Conservation (phyloP, 441 rosid genomes). For the Pelargonium citronellum region DNA sequence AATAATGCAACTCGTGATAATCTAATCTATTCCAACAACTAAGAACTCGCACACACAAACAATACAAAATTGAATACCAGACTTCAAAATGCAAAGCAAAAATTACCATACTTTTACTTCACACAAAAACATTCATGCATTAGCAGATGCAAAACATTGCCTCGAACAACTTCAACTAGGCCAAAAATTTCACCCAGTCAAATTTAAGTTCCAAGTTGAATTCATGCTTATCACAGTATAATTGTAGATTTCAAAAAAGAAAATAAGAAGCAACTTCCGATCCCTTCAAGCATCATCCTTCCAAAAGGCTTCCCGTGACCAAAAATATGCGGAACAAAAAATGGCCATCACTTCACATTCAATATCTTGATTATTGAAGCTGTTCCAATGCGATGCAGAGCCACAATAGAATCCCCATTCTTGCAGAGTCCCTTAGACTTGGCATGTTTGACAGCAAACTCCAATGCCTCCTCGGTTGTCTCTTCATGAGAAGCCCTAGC, state of each 20-base stretch:
- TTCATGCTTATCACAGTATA: background rate
- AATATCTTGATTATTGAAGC: constrained; percentile 88
- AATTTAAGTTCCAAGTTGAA: background rate
- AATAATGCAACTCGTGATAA: no score
- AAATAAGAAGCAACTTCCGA: background rate
- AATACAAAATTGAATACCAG: no score
- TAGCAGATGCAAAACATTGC: background rate
- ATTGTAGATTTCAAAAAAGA: background rate
- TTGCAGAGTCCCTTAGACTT: constrained; percentile 63
- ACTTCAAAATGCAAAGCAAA: background rate
- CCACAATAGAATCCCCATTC: constrained; percentile 76
- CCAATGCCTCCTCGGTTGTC: constrained; percentile 83
- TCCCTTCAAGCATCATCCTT: background rate
- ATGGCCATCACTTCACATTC: constrained; percentile 46
- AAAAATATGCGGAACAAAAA: background rate
- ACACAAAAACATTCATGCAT: background rate
- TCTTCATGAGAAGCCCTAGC: constrained; percentile 78
- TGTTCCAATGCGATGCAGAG: constrained; percentile 72
- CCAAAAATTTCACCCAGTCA: background rate
- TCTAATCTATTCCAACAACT: no score
- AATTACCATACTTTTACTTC: background rate
- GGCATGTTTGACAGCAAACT: constrained; percentile 58
- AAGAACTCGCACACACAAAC: no score
- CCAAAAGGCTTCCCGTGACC: background rate
- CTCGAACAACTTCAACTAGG: background rate